Evolutionary conservation across 2,329 filamentous ascomycete genomes (phyloP).

Genomic region (Fusarium begoniae): DNA sequence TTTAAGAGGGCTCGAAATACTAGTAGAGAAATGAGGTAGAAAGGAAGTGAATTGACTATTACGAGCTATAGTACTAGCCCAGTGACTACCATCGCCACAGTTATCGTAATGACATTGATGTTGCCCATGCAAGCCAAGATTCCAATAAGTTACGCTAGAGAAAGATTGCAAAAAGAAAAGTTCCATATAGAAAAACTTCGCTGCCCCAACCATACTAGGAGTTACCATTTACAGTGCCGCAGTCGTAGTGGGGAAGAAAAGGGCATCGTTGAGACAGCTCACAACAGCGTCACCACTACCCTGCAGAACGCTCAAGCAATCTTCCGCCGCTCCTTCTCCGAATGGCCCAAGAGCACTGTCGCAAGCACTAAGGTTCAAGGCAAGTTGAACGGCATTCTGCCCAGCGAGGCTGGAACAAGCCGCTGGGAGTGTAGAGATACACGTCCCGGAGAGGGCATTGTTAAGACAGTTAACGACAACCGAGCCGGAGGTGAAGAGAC

Average conservation of each 20-base stretch:
- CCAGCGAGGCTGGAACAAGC: neutral
- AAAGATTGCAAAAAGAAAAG: neutral
- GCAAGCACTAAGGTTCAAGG: neutral
- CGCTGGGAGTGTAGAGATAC: neutral
- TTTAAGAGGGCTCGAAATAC: neutral
- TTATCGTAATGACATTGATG: neutral
- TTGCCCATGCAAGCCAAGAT: no score
- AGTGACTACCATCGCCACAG: neutral
- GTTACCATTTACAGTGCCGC: neutral
- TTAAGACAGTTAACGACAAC: neutral
- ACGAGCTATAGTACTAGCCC: neutral
- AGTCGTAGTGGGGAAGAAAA: neutral
- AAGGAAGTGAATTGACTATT: neutral
- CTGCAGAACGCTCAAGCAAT: neutral
- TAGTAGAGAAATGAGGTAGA: neutral
- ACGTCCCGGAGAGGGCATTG: neutral
- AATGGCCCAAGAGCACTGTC: neutral
- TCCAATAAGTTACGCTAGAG: neutral
- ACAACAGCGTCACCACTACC: neutral
- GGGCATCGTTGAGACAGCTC: neutral
- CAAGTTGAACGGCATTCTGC: neutral
- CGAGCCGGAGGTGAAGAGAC: neutral
- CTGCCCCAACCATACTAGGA: neutral
- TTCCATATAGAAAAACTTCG: neutral
- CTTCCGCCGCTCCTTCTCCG: fast-evolving